Conservation (phyloP, 2,329 filamentous ascomycete genomes). For the Ceratocystis alfenasii region DNA sequence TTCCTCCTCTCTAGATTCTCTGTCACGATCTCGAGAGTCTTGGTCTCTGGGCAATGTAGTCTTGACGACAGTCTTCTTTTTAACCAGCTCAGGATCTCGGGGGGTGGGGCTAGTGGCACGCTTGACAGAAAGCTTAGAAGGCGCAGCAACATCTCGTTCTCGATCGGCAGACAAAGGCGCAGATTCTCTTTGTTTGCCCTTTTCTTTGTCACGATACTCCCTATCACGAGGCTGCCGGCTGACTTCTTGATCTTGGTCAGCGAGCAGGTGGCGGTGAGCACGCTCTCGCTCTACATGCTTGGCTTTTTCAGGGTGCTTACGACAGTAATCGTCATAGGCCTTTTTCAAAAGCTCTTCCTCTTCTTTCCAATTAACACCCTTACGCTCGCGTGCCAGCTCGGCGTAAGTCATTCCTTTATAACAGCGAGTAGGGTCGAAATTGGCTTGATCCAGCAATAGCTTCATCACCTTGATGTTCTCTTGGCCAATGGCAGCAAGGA, state of each 20-base stretch:
- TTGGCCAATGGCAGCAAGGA: conserved; percentile 86
- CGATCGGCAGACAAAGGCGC: conserved; percentile 27
- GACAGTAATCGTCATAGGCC: conserved; percentile 54
- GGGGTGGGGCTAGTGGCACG: conserved; percentile 14
- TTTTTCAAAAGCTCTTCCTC: conserved; percentile 72
- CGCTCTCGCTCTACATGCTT: conserved; percentile 39
- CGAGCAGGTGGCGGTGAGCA: not conserved
- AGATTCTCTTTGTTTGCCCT: not conserved
- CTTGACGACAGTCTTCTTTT: conserved; percentile 31
- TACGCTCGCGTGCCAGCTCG: conserved; percentile 71
- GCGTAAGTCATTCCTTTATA: conserved; percentile 71
- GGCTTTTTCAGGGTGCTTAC: conserved; percentile 38
- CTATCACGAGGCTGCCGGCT: conserved; percentile 27
- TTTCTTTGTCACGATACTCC: conserved; percentile 26
- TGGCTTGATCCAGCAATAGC: conserved; percentile 60
- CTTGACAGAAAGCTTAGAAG: conserved; percentile 31
- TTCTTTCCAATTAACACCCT: conserved; percentile 80
- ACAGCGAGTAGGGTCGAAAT: conserved; percentile 71
- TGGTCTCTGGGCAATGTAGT: conserved; percentile 34
- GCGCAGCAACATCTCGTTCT: conserved; percentile 34
- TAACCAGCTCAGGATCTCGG: conserved; percentile 24
- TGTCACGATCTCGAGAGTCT: conserved; percentile 38
- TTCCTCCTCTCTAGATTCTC: conserved; percentile 34
- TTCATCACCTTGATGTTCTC: conserved; percentile 75
- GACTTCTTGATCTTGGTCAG: conserved; percentile 8